Base-by-base conservation (phyloP, 75 land plant species). In the Gnetum montanum region DNA sequence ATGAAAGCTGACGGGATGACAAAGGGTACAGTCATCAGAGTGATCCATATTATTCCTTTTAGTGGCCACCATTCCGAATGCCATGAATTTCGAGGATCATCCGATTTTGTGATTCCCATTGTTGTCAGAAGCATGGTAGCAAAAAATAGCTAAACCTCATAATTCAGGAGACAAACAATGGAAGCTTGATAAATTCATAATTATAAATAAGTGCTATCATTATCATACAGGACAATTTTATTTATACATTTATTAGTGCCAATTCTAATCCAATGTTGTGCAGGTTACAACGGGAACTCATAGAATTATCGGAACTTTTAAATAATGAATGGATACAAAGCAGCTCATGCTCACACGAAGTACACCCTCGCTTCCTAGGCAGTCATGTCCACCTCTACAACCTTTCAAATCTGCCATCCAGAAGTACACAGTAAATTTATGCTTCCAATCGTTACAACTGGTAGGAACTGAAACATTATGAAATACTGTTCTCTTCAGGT, bases 11-110 rank as follows among this genome's bases (percentile, higher is more conserved):
- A 58, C 19, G 97, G 97, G 46, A 88, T 16, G 50, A 84, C 66
- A 51, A 92, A 88, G 2, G 95, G 81, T n/a, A 79, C 31, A 6
- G 68, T 49, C 64, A 76, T 71, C 22, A 76, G 58, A 44, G 60
- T 51, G 46, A 79, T 43, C 90, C 93, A 88, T 45, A 88, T 18
- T 20, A 79, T 6, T 38, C 71, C 57, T 62, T 92, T 92, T 10
- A 70, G 53, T 38, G 84, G 69, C 97, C 97, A 92, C 89, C 95
- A 84, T 48, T 83, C 90, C 24, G 86, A 82, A 58, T 92, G 95
- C 97, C 97, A 92, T 13, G 43, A 43, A 51, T 78, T 75, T 37
- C 94, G 60, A 26, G 67, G 55, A 8, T 75, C 76, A 20, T 61
- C 36, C 27, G 71, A 26, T 66, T 82, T 81, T 3, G 63, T 72